phyloP scores from a whole-genome alignment of 306 rosid species.

The Gynostemma pentaphyllum region DNA sequence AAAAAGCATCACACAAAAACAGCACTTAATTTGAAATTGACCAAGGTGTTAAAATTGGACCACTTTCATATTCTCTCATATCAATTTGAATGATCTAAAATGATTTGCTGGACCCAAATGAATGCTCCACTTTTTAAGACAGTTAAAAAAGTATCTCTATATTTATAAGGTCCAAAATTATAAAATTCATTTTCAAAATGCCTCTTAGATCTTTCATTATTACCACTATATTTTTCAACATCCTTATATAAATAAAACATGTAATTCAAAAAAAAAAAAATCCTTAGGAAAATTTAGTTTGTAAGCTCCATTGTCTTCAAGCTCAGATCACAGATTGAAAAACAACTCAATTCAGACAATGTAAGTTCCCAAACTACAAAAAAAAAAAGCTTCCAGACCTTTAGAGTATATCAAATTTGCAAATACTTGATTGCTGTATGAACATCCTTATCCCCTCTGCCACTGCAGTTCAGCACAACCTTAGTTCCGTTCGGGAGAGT shows the following conservation, averaged over 20 bases:
- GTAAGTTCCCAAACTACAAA: not conserved
- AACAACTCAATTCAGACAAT: not conserved
- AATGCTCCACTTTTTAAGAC: too few species aligned
- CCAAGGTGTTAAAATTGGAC: too few species aligned
- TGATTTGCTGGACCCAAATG: too few species aligned
- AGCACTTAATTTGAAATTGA: too few species aligned
- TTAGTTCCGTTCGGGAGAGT: constrained; percentile 59
- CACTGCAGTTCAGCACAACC: constrained; percentile 83
- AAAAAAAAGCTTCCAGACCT: not conserved
- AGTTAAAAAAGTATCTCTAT: not conserved
- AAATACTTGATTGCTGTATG: constrained; percentile 80
- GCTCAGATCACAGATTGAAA: not conserved
- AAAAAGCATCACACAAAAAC: too few species aligned
- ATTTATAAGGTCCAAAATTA: not conserved
- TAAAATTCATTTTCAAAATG: not conserved
- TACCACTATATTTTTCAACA: not conserved
- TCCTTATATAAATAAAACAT: not conserved
- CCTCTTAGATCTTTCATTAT: not conserved
- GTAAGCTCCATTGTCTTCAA: not conserved
- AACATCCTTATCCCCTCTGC: constrained; percentile 95
- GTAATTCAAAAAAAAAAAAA: not conserved
- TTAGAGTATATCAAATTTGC: constrained; percentile 29
- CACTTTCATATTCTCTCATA: too few species aligned
- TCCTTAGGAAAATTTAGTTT: not conserved
- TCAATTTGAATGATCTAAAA: too few species aligned